Evolutionary conservation across 768 basidiomycete genomes (phyloP), one percentile per base, ranked within the genome.

Genomic region (Xerocomellus dryophilus): DNA sequence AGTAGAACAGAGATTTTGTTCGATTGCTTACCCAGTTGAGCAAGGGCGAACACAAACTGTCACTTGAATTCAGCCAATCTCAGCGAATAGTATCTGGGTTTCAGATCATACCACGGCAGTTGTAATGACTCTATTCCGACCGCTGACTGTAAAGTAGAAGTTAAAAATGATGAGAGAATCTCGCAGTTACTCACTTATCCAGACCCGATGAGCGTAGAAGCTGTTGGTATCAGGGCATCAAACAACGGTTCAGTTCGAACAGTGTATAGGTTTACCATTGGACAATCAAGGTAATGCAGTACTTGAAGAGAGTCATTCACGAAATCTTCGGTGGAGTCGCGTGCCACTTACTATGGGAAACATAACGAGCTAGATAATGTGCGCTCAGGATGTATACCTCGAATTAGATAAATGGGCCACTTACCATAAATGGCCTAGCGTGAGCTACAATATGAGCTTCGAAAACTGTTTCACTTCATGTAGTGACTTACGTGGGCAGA

Each of bases 131-230:
- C 51, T 54, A 34, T 65, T 66, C 35, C 9, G 20, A 43, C 47
- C 58, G 4, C 62, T 65, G 25, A 67, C 65, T 66, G 40, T 12
- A 34, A 41, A 21, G 6, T 17, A 25, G n/a, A 21, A n/a, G 4
- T 58, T 35, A 36, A 25, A 1, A 38, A 4, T 1, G 14, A 43
- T 5, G 10, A 31, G 21, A 23, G n/a, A 23, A 21, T 3, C 2
- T 15, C 67, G 66, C 61, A 29, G 2, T 29, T 29, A 29, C 29
- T 10, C 10, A 29, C 29, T 29, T 29, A 29, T 29, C 29, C 29
- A 67, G 18, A 67, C 58, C 27, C 63, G 63, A 25, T 66, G 66
- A 23, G 51, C 51, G 20, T 67, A 67, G 32, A 66, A 66, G 29
- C 29, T 29, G 10, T 29, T 3, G 10, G 25, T 67, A 43, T 41